phyloP scores from a whole-genome alignment of 164 flowering plant species.

The Stephania cephalantha region DNA sequence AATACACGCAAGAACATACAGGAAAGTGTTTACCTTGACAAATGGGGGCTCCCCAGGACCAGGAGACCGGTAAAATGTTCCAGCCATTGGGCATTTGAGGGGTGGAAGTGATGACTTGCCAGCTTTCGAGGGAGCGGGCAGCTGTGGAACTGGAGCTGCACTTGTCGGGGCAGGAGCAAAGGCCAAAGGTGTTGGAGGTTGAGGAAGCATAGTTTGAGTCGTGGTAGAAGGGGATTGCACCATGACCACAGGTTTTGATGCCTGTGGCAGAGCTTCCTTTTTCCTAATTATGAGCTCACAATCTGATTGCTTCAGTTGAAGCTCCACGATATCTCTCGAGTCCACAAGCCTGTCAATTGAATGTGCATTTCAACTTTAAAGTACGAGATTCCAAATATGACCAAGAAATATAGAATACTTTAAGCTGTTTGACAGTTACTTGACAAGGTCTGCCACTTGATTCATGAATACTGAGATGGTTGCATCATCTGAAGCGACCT shows the following conservation, averaged over 20 bases:
- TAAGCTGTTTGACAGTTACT: conserved; percentile 27
- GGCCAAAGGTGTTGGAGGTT: conserved; percentile 26
- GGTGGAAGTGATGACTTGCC: conserved; percentile 46
- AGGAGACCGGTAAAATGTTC: conserved; percentile 58
- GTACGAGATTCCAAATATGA: background rate
- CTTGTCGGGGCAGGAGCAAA: conserved; percentile 23
- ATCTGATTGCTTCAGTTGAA: conserved; percentile 55
- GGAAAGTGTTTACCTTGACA: conserved; percentile 43
- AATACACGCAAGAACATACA: background rate
- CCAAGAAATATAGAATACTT: background rate
- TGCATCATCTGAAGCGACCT: conserved; percentile 22
- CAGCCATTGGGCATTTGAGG: conserved; percentile 74
- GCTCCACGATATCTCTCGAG: conserved; percentile 62
- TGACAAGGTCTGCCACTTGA: conserved; percentile 59
- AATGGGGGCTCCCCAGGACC: conserved; percentile 76
- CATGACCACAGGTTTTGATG: conserved; percentile 23
- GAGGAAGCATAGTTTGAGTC: conserved; percentile 28
- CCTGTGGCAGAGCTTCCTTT: conserved; percentile 54
- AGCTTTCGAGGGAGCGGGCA: conserved; percentile 37
- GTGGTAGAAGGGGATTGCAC: conserved; percentile 25
- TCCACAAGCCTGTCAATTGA: conserved; percentile 57
- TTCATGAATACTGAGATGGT: conserved; percentile 48
- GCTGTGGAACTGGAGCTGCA: conserved; percentile 25
- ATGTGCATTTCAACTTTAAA: conserved; percentile 4
- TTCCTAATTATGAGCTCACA: conserved; percentile 61